These are phyloP conservation scores for Plasmopara muralis DNA, from an alignment of 352 stramenopile species.

Conservation along the genomic window DNA sequence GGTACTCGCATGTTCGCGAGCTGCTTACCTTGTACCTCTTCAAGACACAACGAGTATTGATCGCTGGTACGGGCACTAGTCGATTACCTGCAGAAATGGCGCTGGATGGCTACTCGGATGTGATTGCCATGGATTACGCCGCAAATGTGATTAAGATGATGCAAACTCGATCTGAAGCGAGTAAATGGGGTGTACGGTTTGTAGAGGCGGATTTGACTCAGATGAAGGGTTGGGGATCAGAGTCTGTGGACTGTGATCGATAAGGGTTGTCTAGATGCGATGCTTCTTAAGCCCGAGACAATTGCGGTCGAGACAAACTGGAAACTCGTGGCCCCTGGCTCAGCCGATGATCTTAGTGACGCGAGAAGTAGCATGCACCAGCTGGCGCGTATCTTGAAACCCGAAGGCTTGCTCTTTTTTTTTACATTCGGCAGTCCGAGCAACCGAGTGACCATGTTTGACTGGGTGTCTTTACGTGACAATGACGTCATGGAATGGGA, in stretches of 20 bases:
- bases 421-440: slow-evolving; percentile 43
- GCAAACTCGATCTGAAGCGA: slow-evolving; percentile 26
- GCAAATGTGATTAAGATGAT: slow-evolving; percentile 51
- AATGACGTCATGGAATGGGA: slow-evolving; percentile 33
- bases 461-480: slow-evolving; percentile 23
- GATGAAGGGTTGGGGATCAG: slow-evolving; percentile 34
- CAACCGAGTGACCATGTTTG: slow-evolving; percentile 47
- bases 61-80: slow-evolving; percentile 44
- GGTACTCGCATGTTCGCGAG: slow-evolving; percentile 38
- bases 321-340: slow-evolving; percentile 36
- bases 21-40: slow-evolving; percentile 28
- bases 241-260: slow-evolving; percentile 44
- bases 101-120: slow-evolving; percentile 32
- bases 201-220: slow-evolving; percentile 37
- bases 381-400: slow-evolving; percentile 34
- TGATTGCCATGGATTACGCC: slow-evolving; percentile 49
- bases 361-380: slow-evolving; percentile 34
- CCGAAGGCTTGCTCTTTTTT: slow-evolving; percentile 33
- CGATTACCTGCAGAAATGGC: slow-evolving; percentile 44
- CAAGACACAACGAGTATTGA: slow-evolving; percentile 27
- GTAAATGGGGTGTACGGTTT: slow-evolving; percentile 32
- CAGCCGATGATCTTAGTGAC: slow-evolving; percentile 33
- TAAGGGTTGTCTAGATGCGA: slow-evolving; percentile 53
- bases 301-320: slow-evolving; percentile 34
- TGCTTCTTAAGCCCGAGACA: slow-evolving; percentile 47